phyloP scores from a whole-genome alignment of 1,284 basidiomycete genomes.

The Trametes polyzona region DNA sequence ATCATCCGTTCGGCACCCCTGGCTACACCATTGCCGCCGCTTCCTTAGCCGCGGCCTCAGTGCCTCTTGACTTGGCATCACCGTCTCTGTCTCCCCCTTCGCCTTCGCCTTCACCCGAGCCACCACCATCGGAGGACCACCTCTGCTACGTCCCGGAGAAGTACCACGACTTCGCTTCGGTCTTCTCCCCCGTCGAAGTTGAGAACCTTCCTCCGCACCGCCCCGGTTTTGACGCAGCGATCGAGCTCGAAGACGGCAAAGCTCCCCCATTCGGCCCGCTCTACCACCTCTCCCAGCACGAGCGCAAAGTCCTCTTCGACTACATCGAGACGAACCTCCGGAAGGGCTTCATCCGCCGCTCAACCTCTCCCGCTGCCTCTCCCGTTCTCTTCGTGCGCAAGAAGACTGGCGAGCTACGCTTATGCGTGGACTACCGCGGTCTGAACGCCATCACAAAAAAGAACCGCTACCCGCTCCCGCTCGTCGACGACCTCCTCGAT shows the following conservation, averaged over 20 bases:
- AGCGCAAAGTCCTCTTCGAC: conserved; percentile 32
- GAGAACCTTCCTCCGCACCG: conserved; percentile 15
- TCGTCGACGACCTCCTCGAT: conserved; percentile 7
- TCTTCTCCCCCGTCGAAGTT: conserved; percentile 11
- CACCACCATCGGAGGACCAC: background rate
- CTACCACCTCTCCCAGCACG: conserved; percentile 28
- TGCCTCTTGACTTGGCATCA: too few relatives aligned
- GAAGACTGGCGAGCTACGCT: conserved; percentile 43
- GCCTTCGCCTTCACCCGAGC: background rate
- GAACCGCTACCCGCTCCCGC: conserved; percentile 10
- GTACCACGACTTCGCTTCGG: conserved; percentile 8
- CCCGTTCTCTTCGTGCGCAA: conserved; percentile 50
- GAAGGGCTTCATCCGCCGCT: conserved; percentile 39
- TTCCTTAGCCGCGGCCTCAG: background rate
- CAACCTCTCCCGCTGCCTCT: conserved; percentile 39
- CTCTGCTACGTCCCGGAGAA: conserved; percentile 10
- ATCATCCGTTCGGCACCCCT: conserved; percentile 1
- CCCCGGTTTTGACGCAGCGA: conserved; percentile 9
- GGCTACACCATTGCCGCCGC: conserved; percentile 4
- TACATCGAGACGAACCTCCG: conserved; percentile 43
- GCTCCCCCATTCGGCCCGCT: conserved; percentile 14
- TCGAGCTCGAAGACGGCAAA: conserved; percentile 12
- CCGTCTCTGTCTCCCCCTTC: conserved; percentile 1
- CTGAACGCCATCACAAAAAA: conserved; percentile 37
- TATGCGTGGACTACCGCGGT: conserved; percentile 46